Conservation (phyloP, 768 basidiomycete genomes). For the Rhizopogon roseolus region DNA sequence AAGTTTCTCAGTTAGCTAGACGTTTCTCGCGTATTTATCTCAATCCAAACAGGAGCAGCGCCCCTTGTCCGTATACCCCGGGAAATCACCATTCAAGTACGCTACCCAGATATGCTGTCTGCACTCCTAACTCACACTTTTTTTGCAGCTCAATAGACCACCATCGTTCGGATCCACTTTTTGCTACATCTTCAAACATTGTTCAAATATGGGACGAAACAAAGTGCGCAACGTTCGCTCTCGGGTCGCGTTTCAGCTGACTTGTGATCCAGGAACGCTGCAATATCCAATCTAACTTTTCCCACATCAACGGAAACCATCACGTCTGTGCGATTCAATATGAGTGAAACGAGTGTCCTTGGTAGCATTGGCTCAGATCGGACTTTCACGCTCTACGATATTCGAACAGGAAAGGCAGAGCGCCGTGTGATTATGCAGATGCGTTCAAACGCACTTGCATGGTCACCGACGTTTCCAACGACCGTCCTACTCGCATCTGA, state of each 20-base stretch:
- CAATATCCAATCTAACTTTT: constrained; percentile 84
- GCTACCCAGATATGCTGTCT: constrained; percentile 1
- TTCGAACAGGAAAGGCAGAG: constrained; percentile 95
- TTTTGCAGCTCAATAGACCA: constrained; percentile 82
- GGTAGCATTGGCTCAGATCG: constrained; percentile 93
- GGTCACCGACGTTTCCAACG: constrained; percentile 96
- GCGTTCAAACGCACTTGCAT: constrained; percentile 84
- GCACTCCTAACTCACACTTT: not conserved
- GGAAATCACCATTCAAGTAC: constrained; percentile 90
- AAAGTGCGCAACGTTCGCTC: constrained; percentile 47
- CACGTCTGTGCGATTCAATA: constrained; percentile 85
- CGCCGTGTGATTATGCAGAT: constrained; percentile 91
- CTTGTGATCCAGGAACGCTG: constrained; percentile 54
- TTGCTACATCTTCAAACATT: constrained; percentile 88
- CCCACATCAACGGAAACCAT: constrained; percentile 87
- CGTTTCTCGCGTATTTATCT: constrained; percentile 5
- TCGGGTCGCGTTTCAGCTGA: constrained; percentile 1
- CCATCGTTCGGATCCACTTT: constrained; percentile 82
- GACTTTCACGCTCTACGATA: constrained; percentile 94
- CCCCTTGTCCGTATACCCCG: constrained; percentile 76
- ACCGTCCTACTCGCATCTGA: constrained; percentile 92
- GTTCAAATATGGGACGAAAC: constrained; percentile 99
- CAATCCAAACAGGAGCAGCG: constrained; percentile 28
- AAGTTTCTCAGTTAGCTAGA: constrained; percentile 7
- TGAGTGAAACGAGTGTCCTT: constrained; percentile 90